Evolutionary conservation across 2,329 filamentous ascomycete genomes (phyloP), one percentile per base, ranked within the genome.

Genomic region (Epicoccum sorghinum): DNA sequence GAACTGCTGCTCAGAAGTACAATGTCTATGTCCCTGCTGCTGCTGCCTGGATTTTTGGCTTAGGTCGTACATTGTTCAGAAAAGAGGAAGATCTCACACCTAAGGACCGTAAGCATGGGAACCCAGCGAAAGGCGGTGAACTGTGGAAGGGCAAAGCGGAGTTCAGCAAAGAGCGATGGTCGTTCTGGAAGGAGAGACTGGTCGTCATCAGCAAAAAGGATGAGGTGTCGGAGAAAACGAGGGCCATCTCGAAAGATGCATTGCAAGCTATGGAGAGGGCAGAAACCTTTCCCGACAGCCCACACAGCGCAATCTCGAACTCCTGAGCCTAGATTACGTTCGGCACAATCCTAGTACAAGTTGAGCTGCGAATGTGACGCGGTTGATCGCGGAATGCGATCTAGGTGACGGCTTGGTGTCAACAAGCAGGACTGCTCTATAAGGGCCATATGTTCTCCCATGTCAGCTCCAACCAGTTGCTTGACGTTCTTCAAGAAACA

Each of bases 141-240:
- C 29, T 72, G 13, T 73, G 70, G 69, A 67, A 60, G 14, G 70
- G 69, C 1, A 67, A 57, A 30, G 35, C 61, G 3, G 69, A 60
- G 45, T 71, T 72, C 40, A 70, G 66, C 42, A 68, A 67, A 41
- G 65, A 62, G 49, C 62, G 70, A 32, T 74, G 70, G 70, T 54
- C 46, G 7, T 55, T 73, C 9, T 73, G 71, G 70, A 71, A 69
- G 45, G 61, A 65, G 36, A 61, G 70, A 39, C 70, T 74, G 55
- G 62, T 55, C 0, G 60, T 58, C 12, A 48, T 73, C 32, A 55
- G 48, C 3, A 43, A 59, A 10, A 58, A 63, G 54, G 61, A 67
- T 22, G 62, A 49, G 1, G 43, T 71, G 3, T 60, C 33, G 5
- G 62, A 69, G 5, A 47, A 59, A 35, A 71, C 71, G 3, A 65